Base-by-base conservation (phyloP, 23 red algal species). In the Gracilaria caudata region DNA sequence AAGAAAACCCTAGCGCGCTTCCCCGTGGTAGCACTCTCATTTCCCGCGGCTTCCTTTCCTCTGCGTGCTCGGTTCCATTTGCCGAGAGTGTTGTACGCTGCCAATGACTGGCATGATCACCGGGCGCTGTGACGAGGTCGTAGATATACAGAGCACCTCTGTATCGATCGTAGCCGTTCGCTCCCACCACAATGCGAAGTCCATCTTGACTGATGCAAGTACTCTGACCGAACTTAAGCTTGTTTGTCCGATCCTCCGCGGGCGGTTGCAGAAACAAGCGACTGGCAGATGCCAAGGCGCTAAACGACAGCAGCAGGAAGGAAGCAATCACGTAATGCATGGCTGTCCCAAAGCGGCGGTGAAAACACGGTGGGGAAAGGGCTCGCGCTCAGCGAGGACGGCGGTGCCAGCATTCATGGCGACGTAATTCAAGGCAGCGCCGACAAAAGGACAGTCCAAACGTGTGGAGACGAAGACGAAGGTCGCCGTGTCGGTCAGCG, bases 1-100 rank as follows among this genome's bases (percentile, higher is more conserved):
- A 89, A 4, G 86, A 89, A 39, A 89, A 89, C 11, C 86, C 86
- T n/a, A 89, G 68, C 38, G 68, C 86, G n/a, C 73, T 79, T 47
- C 86, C 86, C 23, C 86, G 7, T 44, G 54, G 23, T 0, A 54
- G 30, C 38, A 68, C 59, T 60, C 86, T 28, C 34, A 89, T 40
- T 29, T 79, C 54, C 13, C 26, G 59, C 28, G 71, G 36, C 40
- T 32, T 65, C 51, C 58, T 74, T 8, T 68, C 33, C 28, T 89
- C 73, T 21, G 86, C 86, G 34, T n/a, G 7, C 61, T 79, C 38
- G 2, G 86, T 80, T 11, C n/a, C 39, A 37, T 78, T 89, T 33
- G 73, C 54, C 6, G 12, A 17, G 20, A 89, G 26, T 38, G 14
- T 37, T 2, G 36, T 89, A 38, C 74, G 86, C 51, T 40, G 46